Base-by-base conservation (phyloP, 2,329 filamentous ascomycete species). In the Peltaster fructicola region DNA sequence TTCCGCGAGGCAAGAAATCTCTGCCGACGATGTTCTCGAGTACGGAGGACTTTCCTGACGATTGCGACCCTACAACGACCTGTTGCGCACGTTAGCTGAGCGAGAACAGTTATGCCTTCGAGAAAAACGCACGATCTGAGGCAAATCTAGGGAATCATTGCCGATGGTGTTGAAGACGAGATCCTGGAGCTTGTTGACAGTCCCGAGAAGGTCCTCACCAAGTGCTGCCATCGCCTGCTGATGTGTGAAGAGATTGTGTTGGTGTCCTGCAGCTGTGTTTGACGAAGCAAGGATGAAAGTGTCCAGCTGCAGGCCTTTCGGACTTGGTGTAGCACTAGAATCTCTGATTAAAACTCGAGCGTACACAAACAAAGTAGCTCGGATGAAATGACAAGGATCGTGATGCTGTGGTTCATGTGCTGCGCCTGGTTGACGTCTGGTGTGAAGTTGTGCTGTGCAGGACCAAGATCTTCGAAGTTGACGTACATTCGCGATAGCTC, bases 121-220 rank as follows among this genome's bases (percentile, higher is more conserved):
- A 27, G 36, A 25, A 35, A 36, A 36, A 60, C 72, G 48, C 73
- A 93, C 88, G 65, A 98, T 98, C 59, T 98, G 88, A 30, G 88
- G 88, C 30, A 98, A 63, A 56, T 98, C 88, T 33, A 98, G 68
- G 26, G 85, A 95, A 55, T 98, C 88, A 61, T 84, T 95, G 56
- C 88, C 88, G 54, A 98, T 98, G 40, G 88, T 98, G 60, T 98
- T 98, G 64, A 98, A 98, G 47, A 98, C 88, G 48, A 98, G 60
- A 56, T 95, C 88, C 57, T 98, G 88, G 47, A 98, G 66, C 64
- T 91, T 91, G 65, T 98, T 98, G 59, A 98, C 88, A 37, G 82
- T 90, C 42, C 70, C 72, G 51, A 98, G 70, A 56, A 98, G 63
- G 57, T 98, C 84, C 56, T 98, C 88, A 49, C 88, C 85, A 45